Evolutionary conservation across 208 protist genomes (phyloP).

Genomic region (Trypanosoma melophagium): DNA sequence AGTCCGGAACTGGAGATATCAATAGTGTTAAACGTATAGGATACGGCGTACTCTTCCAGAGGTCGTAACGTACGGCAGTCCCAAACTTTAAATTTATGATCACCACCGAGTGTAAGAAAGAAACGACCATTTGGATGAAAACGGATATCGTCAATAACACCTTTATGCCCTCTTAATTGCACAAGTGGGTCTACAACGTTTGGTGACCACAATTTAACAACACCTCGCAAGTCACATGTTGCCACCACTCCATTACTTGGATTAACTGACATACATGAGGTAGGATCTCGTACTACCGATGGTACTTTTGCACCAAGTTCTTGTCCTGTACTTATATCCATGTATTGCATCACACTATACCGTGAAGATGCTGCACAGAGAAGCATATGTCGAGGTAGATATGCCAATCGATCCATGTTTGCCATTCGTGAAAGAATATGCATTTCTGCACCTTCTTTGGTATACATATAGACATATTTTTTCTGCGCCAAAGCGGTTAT

Average conservation of each 20-base stretch:
- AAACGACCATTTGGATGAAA: slow-evolving; percentile 92
- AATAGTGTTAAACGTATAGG: slow-evolving; percentile 76
- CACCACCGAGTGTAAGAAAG: slow-evolving; percentile 94
- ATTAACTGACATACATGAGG: slow-evolving; percentile 89
- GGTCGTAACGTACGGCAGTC: slow-evolving; percentile 95
- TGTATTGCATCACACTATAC: slow-evolving; percentile 91
- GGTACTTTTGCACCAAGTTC: slow-evolving; percentile 86
- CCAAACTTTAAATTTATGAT: slow-evolving; percentile 97
- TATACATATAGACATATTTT: slow-evolving; percentile 99
- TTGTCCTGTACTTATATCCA: slow-evolving; percentile 95
- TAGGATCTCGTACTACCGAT: slow-evolving; percentile 73
- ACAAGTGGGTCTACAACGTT: slow-evolving; percentile 93
- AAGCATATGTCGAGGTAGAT: slow-evolving; percentile 97
- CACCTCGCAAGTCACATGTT: slow-evolving; percentile 90
- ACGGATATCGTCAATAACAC: slow-evolving; percentile 78
- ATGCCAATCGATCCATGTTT: slow-evolving; percentile 94
- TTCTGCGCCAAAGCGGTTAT: slow-evolving; percentile 99
- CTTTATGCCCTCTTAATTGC: slow-evolving; percentile 95
- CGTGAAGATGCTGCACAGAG: slow-evolving; percentile 87
- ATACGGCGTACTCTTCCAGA: slow-evolving; percentile 87
- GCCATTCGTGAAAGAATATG: slow-evolving; percentile 95
- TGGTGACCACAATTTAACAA: slow-evolving; percentile 97
- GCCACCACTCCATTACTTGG: slow-evolving; percentile 94
- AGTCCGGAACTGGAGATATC: slow-evolving; percentile 87
- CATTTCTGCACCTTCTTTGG: slow-evolving; percentile 96